These are phyloP conservation scores for Scheffersomyces lignicola DNA, from an alignment of 1,139 yeast species.

Conservation along the genomic window DNA sequence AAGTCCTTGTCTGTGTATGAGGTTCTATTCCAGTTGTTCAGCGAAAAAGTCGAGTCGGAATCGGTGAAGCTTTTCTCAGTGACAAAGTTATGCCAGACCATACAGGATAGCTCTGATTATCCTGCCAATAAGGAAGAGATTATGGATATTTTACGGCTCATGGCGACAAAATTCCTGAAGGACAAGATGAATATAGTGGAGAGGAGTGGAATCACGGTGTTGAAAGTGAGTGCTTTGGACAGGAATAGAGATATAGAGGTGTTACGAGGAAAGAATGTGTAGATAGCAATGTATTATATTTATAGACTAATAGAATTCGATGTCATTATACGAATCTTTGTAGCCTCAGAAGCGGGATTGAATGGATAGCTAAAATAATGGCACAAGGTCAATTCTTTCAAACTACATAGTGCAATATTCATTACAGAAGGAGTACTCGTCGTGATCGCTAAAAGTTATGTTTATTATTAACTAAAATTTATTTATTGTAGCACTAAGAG, in stretches of 20 bases:
- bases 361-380: too few species aligned
- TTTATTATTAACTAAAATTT: too few species aligned
- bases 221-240: constrained; percentile 27
- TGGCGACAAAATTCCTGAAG: constrained; percentile 17
- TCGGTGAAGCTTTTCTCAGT: constrained; percentile 23
- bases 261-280: constrained; percentile 13
- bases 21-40: constrained; percentile 31
- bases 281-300: too few species aligned
- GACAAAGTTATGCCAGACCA: constrained; percentile 23
- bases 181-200: constrained; percentile 16
- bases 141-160: constrained; percentile 24
- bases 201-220: constrained; percentile 25
- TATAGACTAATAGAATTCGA: too few species aligned
- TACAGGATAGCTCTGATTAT: constrained; percentile 35
- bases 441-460: too few species aligned
- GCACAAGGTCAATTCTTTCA: too few species aligned
- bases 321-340: too few species aligned
- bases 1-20: constrained; percentile 43
- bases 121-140: constrained; percentile 36
- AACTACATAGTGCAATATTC: too few species aligned
- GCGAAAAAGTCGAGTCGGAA: constrained; percentile 9
- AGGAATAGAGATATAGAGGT: constrained; percentile 26
- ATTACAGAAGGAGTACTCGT: too few species aligned
- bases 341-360: too few species aligned
- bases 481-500: too few species aligned